Base-by-base conservation (phyloP, 495 filamentous ascomycete species). In the Mycothermus thermophilus region DNA sequence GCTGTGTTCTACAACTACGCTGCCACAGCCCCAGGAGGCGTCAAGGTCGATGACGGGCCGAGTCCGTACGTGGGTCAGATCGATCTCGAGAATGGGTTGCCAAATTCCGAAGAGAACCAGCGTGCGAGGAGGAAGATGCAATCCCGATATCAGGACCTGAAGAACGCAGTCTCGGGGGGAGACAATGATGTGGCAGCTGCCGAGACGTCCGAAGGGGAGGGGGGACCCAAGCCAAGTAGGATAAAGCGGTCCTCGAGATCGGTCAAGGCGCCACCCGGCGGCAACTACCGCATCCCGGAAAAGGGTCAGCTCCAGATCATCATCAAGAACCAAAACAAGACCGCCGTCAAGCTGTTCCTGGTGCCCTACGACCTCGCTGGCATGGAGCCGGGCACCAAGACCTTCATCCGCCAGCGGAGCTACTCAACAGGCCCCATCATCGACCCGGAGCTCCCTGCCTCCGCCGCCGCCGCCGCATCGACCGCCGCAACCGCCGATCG, bases 51-150 rank as follows among this genome's bases (percentile, higher is more conserved):
- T 37, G 83, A 92, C 46, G 83, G 79, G 8, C 90, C 90, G 19
- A 95, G 88, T 55, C 90, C 90, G 0, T 99, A 99, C 50, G 92
- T 96, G 9, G 90, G 92, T 2, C 70, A 83, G 41, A 80, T 99
- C 35, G 90, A 99, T 53, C 63, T 99, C 6, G 86, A 95, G 42
- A 82, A 88, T 32, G 71, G 69, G 2, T 66, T 93, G 27, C 54
- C 60, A 11, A 69, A 60, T 38, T 62, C 42, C 9, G 67, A 62
- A 26, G 64, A 64, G 11, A 57, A 54, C 8, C 51, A 54, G 9
- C 50, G 63, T 35, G 47, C 52, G 5, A 67, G 63, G 43, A 60
- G 58, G 26, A 75, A 68, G 42, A 55, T 64, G 3, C 50, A 66
- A 31, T 47, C 30, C 9, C 47, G 57, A 25, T 51, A 46, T 9